Evolutionary conservation across 768 basidiomycete genomes (phyloP).

Genomic region (Suillus tomentosus): DNA sequence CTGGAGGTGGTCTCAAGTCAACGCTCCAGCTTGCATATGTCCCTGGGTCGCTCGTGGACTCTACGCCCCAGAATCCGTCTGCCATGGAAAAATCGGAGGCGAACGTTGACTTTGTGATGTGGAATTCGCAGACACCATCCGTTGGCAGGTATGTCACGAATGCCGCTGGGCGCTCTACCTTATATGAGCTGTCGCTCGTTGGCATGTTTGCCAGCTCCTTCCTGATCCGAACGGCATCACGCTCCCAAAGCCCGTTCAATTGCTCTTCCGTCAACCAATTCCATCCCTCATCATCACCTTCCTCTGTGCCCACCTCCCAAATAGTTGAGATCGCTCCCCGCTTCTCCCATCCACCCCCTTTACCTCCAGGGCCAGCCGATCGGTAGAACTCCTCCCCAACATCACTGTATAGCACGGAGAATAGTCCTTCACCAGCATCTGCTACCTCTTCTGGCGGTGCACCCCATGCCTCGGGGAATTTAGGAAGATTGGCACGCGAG

Average conservation of each 20-base stretch:
- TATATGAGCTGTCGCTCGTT: slow-evolving; percentile 13
- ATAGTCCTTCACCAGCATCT: slow-evolving; percentile 40
- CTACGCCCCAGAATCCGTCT: slow-evolving; percentile 24
- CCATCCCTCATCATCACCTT: slow-evolving; percentile 16
- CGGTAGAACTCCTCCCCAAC: slow-evolving; percentile 50
- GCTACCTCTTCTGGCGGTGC: slow-evolving; percentile 39
- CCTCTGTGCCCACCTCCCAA: slow-evolving; percentile 35
- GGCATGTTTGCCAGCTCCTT: slow-evolving; percentile 27
- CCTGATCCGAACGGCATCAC: slow-evolving; percentile 42
- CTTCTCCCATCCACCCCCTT: slow-evolving; percentile 47
- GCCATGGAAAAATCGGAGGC: slow-evolving; percentile 19
- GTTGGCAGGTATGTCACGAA: slow-evolving; percentile 44
- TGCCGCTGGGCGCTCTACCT: slow-evolving; percentile 18
- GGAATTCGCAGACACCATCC: slow-evolving; percentile 48
- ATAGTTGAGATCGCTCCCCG: slow-evolving; percentile 38
- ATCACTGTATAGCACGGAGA: slow-evolving; percentile 58
- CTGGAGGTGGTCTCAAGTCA: slow-evolving; percentile 33
- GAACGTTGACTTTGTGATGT: slow-evolving; percentile 35
- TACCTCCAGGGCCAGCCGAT: slow-evolving; percentile 39
- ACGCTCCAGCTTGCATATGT: slow-evolving; percentile 49
- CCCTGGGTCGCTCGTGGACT: slow-evolving; percentile 16
- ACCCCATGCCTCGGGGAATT: slow-evolving; percentile 46
- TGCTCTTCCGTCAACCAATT: slow-evolving; percentile 39
- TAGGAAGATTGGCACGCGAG: slow-evolving; percentile 30
- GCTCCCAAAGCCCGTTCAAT: slow-evolving; percentile 39